Percentiles rank a stretch among this genome's conserved stretches.
Conservation (phyloP, 2,329 filamentous ascomycete species). For the Claviceps capensis region DNA sequence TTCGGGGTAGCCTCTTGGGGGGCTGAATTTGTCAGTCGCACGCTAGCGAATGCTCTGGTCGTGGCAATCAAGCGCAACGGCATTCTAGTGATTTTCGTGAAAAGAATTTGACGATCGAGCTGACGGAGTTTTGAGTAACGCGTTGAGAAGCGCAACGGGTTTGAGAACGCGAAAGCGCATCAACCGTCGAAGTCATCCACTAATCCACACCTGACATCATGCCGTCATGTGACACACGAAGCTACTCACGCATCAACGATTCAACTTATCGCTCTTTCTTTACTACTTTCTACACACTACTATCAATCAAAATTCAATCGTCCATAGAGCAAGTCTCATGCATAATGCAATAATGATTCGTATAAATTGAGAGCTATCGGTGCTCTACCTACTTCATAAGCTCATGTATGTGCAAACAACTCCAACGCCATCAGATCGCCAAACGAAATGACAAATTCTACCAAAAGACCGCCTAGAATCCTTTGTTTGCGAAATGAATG, state of each 20-base stretch:
- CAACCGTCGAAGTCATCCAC: too few relatives aligned
- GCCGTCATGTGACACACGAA: neutral
- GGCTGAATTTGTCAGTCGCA: neutral
- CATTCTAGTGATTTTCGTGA: neutral
- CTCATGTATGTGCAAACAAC: neutral
- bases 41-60: neutral
- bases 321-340: neutral
- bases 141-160: neutral
- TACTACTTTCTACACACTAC: too few relatives aligned
- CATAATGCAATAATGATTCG: neutral
- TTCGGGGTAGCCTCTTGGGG: neutral
- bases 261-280: neutral
- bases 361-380: neutral
- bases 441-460: neutral
- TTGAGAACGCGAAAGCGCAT: too few relatives aligned
- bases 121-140: neutral
- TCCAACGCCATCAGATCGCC: constrained; percentile 3
- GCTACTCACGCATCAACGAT: neutral
- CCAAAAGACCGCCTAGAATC: neutral
- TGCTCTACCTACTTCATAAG: neutral
- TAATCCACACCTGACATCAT: neutral
- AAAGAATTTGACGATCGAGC: neutral
- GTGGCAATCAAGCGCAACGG: neutral
- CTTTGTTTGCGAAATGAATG: neutral
- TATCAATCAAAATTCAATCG: too few relatives aligned